Base-by-base conservation (phyloP, 495 filamentous ascomycete genomes). In the Penicillium subrubescens region DNA sequence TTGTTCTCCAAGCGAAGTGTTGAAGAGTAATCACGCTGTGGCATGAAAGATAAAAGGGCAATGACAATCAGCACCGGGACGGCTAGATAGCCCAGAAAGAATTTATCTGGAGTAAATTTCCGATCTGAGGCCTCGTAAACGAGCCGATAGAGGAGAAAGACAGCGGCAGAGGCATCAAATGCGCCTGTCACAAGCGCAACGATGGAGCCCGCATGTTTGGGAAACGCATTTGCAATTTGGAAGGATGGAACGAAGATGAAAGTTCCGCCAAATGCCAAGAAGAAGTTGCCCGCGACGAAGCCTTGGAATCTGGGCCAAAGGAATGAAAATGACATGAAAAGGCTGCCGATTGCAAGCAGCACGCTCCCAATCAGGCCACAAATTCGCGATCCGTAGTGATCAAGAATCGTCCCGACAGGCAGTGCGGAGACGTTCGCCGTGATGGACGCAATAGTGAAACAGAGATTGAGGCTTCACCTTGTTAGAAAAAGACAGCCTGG, bases 381-480 rank as follows among this genome's bases (percentile, higher is more conserved):
- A 0, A 88, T 67, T 14, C 87, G 84, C 48, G 88, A 87, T 6
- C 89, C 89, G 68, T 82, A 90, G 43, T 83, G 84, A 67, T 92
- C 89, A 14, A 92, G 81, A 10, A 88, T 73, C 77, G 75, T 75
- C 5, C 89, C 93, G 5, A 96, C 86, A 14, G 93, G 92, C 3
- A 96, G 81, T 10, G 93, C 93, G 19, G 86, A 89, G 19, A 94
- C 89, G 72, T 90, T 90, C 39, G 93, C 96, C 5, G 85, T 89
- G 19, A 96, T 93, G 15, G 92, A 93, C n/a, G 92, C 93, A 39
- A 91, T 83, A 34, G 93, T 97, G 81, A 91, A 91, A 78, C 90
- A 90, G 31, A 91, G 67, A 67, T 91, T 91, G 23, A 91, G 79
- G 25, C 84, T 83, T 39, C 29, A 29, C 12, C 19, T 51, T 15